These are phyloP conservation scores for Neurospora discreta DNA, from an alignment of 495 filamentous ascomycete species.

Conservation along the genomic window DNA sequence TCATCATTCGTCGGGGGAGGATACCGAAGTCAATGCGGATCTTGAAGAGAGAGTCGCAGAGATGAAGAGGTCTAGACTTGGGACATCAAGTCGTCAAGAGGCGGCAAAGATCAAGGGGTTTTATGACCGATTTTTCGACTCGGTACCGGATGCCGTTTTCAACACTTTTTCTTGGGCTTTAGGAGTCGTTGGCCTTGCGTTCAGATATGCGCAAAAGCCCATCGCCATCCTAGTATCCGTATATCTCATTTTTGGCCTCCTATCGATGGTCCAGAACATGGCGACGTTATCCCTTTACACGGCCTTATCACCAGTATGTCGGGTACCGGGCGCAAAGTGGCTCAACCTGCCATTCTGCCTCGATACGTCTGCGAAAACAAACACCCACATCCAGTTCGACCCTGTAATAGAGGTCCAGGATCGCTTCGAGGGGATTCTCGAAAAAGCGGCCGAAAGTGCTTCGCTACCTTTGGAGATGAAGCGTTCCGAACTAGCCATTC, in stretches of 20 bases:
- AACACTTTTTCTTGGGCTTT: conserved; percentile 32
- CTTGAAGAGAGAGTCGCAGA: not conserved
- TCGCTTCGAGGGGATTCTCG: conserved; percentile 53
- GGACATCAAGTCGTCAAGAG: not conserved
- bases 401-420: conserved; percentile 54
- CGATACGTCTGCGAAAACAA: conserved; percentile 9
- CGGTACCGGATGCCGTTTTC: conserved; percentile 18
- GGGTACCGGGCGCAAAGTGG: conserved; percentile 47
- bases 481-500: conserved; percentile 56
- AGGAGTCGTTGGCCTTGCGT: conserved; percentile 36
- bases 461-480: conserved; percentile 60
- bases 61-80: not conserved
- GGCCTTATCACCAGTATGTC: conserved; percentile 52
- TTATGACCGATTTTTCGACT: conserved; percentile 8
- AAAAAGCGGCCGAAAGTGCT: conserved; percentile 45
- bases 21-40: not conserved
- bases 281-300: conserved; percentile 35
- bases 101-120: not conserved
- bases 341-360: conserved; percentile 52
- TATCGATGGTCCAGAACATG: conserved; percentile 40
- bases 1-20: not conserved
- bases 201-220: conserved; percentile 41
- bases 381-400: conserved; percentile 45
- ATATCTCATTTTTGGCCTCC: conserved; percentile 38
- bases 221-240: conserved; percentile 42